phyloP scores from a whole-genome alignment of 2,329 filamentous ascomycete species.

The Tolypocladium inflatum region DNA sequence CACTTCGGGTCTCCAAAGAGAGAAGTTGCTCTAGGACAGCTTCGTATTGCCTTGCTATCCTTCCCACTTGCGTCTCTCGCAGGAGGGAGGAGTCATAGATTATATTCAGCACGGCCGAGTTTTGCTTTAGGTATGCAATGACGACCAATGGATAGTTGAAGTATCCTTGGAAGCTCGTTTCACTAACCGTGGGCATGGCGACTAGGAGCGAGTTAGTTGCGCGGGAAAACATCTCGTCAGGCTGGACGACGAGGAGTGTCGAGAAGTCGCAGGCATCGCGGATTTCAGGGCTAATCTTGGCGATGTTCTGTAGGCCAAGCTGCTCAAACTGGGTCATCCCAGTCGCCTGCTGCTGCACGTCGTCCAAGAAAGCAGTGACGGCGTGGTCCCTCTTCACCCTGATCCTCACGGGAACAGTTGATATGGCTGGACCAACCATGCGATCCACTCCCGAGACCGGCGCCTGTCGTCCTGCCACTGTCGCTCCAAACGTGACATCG shows the following conservation, averaged over 20 bases:
- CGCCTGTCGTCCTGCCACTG: conserved; percentile 26
- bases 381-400: conserved; percentile 18
- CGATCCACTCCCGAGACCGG: conserved; percentile 8
- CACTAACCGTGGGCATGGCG: background rate
- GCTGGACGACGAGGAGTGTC: conserved; percentile 18
- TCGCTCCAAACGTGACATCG: conserved; percentile 32
- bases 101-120: too few relatives aligned
- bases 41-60: too few relatives aligned
- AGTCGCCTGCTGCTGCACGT: conserved; percentile 7
- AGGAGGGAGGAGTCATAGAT: too few relatives aligned
- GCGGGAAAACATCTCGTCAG: background rate
- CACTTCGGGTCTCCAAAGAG: too few relatives aligned
- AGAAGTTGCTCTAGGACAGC: too few relatives aligned
- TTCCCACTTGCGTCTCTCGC: too few relatives aligned
- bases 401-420: conserved; percentile 30
- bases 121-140: too few relatives aligned
- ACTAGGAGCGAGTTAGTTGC: background rate
- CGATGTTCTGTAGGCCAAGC: conserved; percentile 9
- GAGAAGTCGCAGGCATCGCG: conserved; percentile 13
- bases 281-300: conserved; percentile 4
- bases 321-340: conserved; percentile 9
- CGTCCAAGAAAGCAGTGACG: conserved; percentile 3
- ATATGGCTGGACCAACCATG: conserved; percentile 20
- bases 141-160: background rate
- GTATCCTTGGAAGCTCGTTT: too few relatives aligned